Evolutionary conservation across 1,284 basidiomycete genomes (phyloP).

Genomic region (Tilletia walkeri): DNA sequence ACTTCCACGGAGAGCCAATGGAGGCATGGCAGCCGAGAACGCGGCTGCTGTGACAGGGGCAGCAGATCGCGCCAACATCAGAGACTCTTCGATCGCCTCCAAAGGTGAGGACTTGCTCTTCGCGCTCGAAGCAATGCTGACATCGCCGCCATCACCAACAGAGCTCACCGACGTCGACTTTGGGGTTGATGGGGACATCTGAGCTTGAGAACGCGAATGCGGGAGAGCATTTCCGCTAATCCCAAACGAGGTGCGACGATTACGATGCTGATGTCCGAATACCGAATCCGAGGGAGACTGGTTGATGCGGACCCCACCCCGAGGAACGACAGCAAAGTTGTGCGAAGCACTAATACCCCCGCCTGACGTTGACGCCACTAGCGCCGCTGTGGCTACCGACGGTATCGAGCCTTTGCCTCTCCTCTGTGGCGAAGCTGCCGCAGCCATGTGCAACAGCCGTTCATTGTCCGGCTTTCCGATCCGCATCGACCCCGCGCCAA

Average conservation of each 20-base stretch:
- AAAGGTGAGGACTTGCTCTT: not conserved
- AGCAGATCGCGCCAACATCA: not conserved
- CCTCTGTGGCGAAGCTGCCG: slow-evolving; percentile 3
- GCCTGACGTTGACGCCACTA: not conserved
- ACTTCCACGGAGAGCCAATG: not conserved
- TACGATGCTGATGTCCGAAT: not conserved
- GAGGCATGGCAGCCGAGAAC: not conserved
- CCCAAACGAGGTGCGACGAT: not conserved
- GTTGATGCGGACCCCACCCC: slow-evolving; percentile 9
- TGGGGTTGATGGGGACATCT: not conserved
- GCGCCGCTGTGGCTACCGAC: not conserved
- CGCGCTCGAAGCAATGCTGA: not conserved
- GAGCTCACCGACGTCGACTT: not conserved
- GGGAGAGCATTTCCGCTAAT: not conserved
- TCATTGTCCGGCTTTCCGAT: not conserved
- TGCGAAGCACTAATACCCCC: not conserved
- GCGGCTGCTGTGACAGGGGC: not conserved
- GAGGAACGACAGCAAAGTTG: not conserved
- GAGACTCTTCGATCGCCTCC: not conserved
- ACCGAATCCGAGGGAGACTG: slow-evolving; percentile 9
- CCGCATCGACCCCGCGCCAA: no score
- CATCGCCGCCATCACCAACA: not conserved
- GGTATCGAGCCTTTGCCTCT: slow-evolving; percentile 6
- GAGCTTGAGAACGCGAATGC: not conserved
- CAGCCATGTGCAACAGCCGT: not conserved